Conservation (phyloP, 352 stramenopile species). For the Pythium aristosporum region DNA sequence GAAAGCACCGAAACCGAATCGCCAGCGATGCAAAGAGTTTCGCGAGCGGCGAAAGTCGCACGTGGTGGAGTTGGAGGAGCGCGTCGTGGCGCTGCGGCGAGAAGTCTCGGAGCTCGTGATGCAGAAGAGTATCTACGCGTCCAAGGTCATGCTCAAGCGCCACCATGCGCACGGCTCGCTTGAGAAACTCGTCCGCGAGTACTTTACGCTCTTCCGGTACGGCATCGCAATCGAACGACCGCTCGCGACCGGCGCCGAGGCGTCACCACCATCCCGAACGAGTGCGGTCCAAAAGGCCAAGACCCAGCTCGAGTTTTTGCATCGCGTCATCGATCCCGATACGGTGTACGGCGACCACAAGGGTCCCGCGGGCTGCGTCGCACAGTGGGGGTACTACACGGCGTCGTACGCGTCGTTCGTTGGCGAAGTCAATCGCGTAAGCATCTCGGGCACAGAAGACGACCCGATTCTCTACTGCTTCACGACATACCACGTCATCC, state of each 20-base stretch:
- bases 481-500: constrained; percentile 29
- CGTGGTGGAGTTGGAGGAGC: constrained; percentile 20
- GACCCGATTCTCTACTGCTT: constrained; percentile 30
- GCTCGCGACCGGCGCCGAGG: background rate
- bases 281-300: constrained; percentile 19
- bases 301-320: constrained; percentile 22
- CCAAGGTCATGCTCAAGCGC: constrained; percentile 27
- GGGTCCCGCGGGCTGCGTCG: constrained; percentile 10
- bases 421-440: constrained; percentile 25
- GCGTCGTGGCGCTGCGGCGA: constrained; percentile 15
- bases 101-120: constrained; percentile 29
- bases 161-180: constrained; percentile 31
- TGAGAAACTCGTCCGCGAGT: constrained; percentile 30
- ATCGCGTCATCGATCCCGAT: constrained; percentile 22
- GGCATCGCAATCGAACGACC: constrained; percentile 26
- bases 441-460: constrained; percentile 27
- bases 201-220: constrained; percentile 30
- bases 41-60: constrained; percentile 29
- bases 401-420: constrained; percentile 29
- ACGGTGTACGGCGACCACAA: constrained; percentile 30
- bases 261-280: background rate
- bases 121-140: constrained; percentile 29
- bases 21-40: constrained; percentile 32
- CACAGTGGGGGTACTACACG: constrained; percentile 31
- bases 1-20: constrained; percentile 30